Evolutionary conservation across 73 alveolate species (phyloP).

Genomic region (Tetrahymena elliotti): DNA sequence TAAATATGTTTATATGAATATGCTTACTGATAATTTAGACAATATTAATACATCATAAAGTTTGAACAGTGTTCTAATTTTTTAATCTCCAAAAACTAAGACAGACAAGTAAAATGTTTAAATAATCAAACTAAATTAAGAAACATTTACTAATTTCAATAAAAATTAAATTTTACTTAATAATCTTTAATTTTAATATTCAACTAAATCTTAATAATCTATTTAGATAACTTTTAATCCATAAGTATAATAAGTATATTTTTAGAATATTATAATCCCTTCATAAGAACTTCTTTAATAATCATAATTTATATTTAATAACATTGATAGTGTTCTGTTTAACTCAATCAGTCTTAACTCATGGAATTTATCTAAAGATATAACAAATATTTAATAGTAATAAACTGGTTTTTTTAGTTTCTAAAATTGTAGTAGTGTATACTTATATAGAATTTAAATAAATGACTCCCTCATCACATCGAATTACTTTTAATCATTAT

Average conservation of each 20-base stretch:
- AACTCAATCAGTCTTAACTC: too few species aligned
- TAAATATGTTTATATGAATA: background rate
- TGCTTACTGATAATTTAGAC: background rate
- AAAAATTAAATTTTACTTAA: too few species aligned
- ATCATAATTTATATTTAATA: background rate
- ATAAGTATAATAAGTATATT: background rate
- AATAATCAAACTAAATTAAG: too few species aligned
- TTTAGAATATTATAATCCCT: background rate
- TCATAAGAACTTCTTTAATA: background rate
- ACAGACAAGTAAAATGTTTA: too few species aligned
- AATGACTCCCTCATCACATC: background rate
- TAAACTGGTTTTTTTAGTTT: background rate
- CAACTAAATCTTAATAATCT: background rate
- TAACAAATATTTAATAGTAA: too few species aligned
- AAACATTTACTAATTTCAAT: background rate
- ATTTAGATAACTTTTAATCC: background rate
- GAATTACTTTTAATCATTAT: background rate
- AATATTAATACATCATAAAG: too few species aligned
- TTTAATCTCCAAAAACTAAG: too few species aligned
- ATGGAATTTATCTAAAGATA: background rate
- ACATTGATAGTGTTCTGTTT: too few species aligned
- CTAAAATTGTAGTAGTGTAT: background rate
- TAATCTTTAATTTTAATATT: too few species aligned
- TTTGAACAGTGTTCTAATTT: too few species aligned
- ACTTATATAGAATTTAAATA: background rate